These are phyloP conservation scores for Nitzschia putrida DNA, from an alignment of 108 stramenopile genomes.

Conservation along the genomic window DNA sequence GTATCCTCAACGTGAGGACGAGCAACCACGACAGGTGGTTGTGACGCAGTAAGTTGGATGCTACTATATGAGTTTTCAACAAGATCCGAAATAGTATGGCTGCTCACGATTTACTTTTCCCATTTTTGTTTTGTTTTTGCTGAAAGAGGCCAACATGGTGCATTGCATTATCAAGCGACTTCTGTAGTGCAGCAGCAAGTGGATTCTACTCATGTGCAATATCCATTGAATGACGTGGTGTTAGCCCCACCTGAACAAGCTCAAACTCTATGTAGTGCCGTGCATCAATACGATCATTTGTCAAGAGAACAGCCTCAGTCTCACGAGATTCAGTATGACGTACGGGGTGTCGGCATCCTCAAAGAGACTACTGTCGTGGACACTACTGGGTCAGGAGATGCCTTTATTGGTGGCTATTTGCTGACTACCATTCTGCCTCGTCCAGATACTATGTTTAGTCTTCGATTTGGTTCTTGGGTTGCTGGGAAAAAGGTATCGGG, in stretches of 20 bases:
- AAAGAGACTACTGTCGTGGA: conserved; percentile 41
- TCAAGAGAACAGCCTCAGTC: too few relatives aligned
- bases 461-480: conserved; percentile 52
- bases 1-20: conserved; percentile 14
- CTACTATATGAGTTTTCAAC: too few relatives aligned
- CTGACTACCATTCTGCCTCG: conserved; percentile 13
- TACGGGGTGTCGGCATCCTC: conserved; percentile 34
- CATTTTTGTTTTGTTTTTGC: too few relatives aligned
- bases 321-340: conserved; percentile 12
- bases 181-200: neutral
- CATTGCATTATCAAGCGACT: conserved; percentile 26
- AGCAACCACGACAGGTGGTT: conserved; percentile 16
- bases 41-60: conserved; percentile 36
- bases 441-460: neutral
- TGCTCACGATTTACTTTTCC: too few relatives aligned
- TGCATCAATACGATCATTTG: too few relatives aligned
- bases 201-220: too few relatives aligned
- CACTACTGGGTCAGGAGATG: conserved; percentile 66
- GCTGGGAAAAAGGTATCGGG: conserved; percentile 45
- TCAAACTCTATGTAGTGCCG: too few relatives aligned
- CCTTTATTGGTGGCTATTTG: conserved; percentile 60
- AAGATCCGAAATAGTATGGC: too few relatives aligned
- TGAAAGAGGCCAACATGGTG: conserved; percentile 33
- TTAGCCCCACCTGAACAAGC: too few relatives aligned
- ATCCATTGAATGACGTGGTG: too few relatives aligned